phyloP scores from a whole-genome alignment of 129 eudicot species.

The Tagetes patula region DNA sequence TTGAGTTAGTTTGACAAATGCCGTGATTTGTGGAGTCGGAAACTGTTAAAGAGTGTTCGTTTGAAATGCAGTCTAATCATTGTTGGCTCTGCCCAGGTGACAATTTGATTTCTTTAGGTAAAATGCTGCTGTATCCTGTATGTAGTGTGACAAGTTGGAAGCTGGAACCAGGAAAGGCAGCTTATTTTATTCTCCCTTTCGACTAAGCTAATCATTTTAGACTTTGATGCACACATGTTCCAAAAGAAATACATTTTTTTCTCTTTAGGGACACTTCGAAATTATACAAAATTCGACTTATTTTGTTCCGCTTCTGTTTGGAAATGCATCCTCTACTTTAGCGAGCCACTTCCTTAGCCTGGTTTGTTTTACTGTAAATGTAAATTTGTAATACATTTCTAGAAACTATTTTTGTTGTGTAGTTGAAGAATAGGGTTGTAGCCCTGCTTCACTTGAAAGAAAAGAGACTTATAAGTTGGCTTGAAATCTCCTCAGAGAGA shows the following conservation, averaged over 20 bases:
- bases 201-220: background rate
- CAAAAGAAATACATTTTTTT: background rate
- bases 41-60: background rate
- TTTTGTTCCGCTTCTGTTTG: background rate
- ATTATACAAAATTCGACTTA: background rate
- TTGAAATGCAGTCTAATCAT: constrained; percentile 4
- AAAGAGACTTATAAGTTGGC: too few species aligned
- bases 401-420: background rate
- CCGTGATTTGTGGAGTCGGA: background rate
- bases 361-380: background rate
- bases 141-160: background rate
- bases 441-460: too few species aligned
- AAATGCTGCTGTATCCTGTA: background rate
- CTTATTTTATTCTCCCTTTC: background rate
- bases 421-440: too few species aligned
- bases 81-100: constrained; percentile 8
- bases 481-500: too few species aligned
- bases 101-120: constrained; percentile 12
- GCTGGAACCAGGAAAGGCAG: constrained; percentile 3
- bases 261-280: background rate
- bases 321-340: background rate
- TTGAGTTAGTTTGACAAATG: background rate
- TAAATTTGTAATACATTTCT: background rate
- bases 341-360: background rate
- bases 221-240: background rate